Evolutionary conservation across 257 asterid species (phyloP), one percentile per base, ranked within the genome.

Genomic region (Jacaranda copaia): DNA sequence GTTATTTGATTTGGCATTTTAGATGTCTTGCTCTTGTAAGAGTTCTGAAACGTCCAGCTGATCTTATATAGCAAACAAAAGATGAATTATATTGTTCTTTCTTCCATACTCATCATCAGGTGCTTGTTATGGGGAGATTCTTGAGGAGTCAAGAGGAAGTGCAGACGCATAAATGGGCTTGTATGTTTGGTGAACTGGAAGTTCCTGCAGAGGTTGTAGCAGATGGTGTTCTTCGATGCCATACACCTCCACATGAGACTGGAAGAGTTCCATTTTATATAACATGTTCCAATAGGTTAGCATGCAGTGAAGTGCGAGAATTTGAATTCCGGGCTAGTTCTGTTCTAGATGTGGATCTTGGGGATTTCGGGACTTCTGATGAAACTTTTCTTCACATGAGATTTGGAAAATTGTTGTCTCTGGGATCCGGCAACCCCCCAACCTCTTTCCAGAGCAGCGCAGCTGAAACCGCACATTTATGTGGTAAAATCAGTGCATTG

Each of bases 271-370:
- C 97, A 39, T 94, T 94, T 78, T 94, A 94, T 62, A 66, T 94
- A 68, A 94, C 98, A 60, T 86, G 97, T 84, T 92, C 93, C 82
- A 94, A 94, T 82, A 90, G 98, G 86, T 87, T 90, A 81, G 97
- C 98, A 62, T 92, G 98, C 87, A 94, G 98, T 66, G 98, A 94
- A 87, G 91, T 94, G 71, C 89, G 98, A 45, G 98, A 94, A 84
- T 95, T 91, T 69, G 98, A 93, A 77, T 93, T 88, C 80, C 87
- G 88, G 55, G 69, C 85, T 51, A 51, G 76, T 73, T 74, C 82
- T 60, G 70, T 81, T 65, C 84, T 81, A 80, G 88, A 89, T 51
- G 83, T 63, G 77, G 88, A 85, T 80, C 68, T 73, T 71, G 43
- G 80, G 15, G 82, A 75, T 80, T 58, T 42, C 43, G 84, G 76